Evolutionary conservation across 345 rosid species (phyloP).

Genomic region (Rhodamnia rubescens): DNA sequence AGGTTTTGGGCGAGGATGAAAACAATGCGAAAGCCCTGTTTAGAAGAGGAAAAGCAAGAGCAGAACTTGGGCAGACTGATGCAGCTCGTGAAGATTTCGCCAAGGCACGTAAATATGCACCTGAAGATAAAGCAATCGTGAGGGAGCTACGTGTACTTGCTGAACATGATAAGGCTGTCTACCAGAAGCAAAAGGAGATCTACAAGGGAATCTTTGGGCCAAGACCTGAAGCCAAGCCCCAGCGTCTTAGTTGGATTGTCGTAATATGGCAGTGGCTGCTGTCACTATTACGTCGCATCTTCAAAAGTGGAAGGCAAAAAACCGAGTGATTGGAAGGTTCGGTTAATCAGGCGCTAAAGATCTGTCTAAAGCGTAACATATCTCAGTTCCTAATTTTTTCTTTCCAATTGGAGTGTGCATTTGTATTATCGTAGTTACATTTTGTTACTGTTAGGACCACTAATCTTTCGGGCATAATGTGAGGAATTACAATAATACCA

Average conservation of each 20-base stretch:
- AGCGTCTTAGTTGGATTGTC: conserved; percentile 30
- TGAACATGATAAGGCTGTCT: conserved; percentile 72
- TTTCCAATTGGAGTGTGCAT: neutral
- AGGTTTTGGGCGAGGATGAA: conserved; percentile 89
- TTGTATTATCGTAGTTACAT: neutral
- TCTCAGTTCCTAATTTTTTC: neutral
- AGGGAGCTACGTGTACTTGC: conserved; percentile 67
- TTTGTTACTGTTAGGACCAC: neutral
- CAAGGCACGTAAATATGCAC: conserved; percentile 74
- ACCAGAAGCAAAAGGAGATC: conserved; percentile 75
- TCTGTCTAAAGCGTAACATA: neutral
- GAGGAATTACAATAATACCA: neutral
- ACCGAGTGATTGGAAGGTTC: conserved; percentile 12
- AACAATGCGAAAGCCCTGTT: conserved; percentile 80
- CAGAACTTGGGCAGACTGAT: conserved; percentile 90
- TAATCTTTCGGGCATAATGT: neutral
- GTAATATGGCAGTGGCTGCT: conserved; percentile 36
- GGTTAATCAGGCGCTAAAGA: neutral
- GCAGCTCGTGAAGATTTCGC: conserved; percentile 80
- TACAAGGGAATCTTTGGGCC: conserved; percentile 75
- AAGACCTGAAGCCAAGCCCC: conserved; percentile 34
- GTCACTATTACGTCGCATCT: conserved; percentile 15
- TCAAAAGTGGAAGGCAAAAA: conserved; percentile 20
- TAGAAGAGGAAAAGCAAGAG: conserved; percentile 84
- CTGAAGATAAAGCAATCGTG: conserved; percentile 67